A percentile compares a stretch with the other conserved stretches of the same genome.
These are phyloP conservation scores for Symbiodinium pilosum DNA, from an alignment of 73 alveolate genomes.

Conservation along the genomic window DNA sequence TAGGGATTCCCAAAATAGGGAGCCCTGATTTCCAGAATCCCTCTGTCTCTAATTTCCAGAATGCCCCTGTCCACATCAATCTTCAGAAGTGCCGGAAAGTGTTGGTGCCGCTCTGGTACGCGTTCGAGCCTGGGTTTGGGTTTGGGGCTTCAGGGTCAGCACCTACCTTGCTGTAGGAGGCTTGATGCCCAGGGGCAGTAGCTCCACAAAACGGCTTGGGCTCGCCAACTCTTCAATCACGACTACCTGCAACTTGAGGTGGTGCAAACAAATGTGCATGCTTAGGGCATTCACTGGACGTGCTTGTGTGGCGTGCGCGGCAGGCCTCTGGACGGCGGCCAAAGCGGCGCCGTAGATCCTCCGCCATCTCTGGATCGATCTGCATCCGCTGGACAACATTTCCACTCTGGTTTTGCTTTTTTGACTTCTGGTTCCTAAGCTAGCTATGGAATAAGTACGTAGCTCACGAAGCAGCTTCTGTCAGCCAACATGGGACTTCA, in stretches of 20 bases:
- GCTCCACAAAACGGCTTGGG: neutral
- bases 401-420: too few relatives aligned
- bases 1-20: too few relatives aligned
- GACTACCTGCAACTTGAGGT: neutral
- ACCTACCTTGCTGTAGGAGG: too few relatives aligned
- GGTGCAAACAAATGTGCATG: too few relatives aligned
- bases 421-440: too few relatives aligned
- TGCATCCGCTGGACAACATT: neutral
- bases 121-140: too few relatives aligned
- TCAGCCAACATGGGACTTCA: neutral
- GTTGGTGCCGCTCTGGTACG: neutral
- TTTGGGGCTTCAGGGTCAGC: neutral
- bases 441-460: too few relatives aligned
- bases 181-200: too few relatives aligned
- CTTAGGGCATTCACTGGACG: too few relatives aligned
- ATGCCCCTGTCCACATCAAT: slow-evolving; percentile 29
- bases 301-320: too few relatives aligned
- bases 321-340: neutral
- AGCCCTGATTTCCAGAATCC: too few relatives aligned
- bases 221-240: neutral
- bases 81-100: slow-evolving; percentile 40
- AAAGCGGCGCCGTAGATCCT: neutral
- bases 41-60: too few relatives aligned
- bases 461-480: neutral
- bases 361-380: slow-evolving; percentile 3